Evolutionary conservation across 495 filamentous ascomycete genomes (phyloP), one percentile per base, ranked within the genome.

Genomic region (Pyrenula aspistea): DNA sequence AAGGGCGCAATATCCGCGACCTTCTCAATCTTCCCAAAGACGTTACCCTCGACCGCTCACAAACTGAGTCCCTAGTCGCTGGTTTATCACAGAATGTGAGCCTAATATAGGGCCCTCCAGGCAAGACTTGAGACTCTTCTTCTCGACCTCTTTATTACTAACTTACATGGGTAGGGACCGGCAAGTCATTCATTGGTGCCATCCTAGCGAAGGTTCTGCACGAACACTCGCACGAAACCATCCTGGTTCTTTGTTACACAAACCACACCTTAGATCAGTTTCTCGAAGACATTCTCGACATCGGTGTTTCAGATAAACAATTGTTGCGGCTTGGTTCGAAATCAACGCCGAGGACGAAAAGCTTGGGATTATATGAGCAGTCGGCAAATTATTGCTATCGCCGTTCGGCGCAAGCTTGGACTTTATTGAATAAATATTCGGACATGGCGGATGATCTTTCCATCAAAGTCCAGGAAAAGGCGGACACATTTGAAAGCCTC

Each of bases 221-320:
- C 58, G 68, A 83, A 22, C 62, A 70, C 49, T 79, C 82, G 0
- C 47, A 55, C 0, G 66, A 82, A 55, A 78, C 57, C 0, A 80
- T 89, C 0, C 68, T 92, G 0, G 81, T 89, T 1, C 64, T 89
- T 24, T 78, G 75, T 58, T 83, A 73, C 58, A 82, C 76, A 10
- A 90, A 93, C 60, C 88, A 93, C 67, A 87, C 88, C 0, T 66
- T 89, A 0, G 84, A 91, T 60, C 86, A 92, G 59, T 89, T 89
- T 53, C 65, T 87, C 0, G 83, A 87, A 59, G 84, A 90, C 56
- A 64, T 91, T 0, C 58, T 85, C 1, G 70, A 84, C 21, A 79
- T 81, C 19, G 86, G 83, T 0, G 85, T 93, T 11, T 65, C 72
- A 0, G 0, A 22, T 0, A 25, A 62, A 0, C n/a, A 59, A 0